A percentile compares a stretch with the other conserved stretches of the same genome.
Conservation (phyloP, 106 monocot species). For the Phalaenopsis equestris region DNA sequence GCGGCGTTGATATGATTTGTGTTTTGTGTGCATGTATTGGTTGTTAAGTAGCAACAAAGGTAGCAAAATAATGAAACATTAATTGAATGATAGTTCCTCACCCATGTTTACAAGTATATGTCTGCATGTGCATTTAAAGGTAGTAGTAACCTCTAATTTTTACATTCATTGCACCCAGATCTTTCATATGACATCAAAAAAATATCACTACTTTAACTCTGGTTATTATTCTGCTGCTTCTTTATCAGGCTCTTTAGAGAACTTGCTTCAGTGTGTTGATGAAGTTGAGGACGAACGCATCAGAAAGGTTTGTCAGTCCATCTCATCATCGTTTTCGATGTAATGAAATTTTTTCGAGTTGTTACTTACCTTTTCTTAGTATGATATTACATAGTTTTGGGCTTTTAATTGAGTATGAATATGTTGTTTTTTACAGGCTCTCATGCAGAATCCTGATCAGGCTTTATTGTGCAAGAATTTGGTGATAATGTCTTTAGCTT, state of each 20-base stretch:
- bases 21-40: too few species aligned
- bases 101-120: too few species aligned
- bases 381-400: not conserved
- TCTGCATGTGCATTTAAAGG: too few species aligned
- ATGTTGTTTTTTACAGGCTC: conserved; percentile 33
- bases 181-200: too few species aligned
- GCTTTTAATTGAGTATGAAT: not conserved
- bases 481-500: conserved; percentile 53
- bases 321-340: not conserved
- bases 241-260: conserved; percentile 73
- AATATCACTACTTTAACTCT: not conserved
- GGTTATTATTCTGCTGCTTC: not conserved
- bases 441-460: conserved; percentile 42
- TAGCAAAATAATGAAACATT: too few species aligned
- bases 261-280: conserved; percentile 68
- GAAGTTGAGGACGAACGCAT: conserved; percentile 78
- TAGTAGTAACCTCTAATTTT: too few species aligned
- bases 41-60: too few species aligned
- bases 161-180: too few species aligned
- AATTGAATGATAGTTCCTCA: too few species aligned
- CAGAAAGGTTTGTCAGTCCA: conserved; percentile 35
- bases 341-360: not conserved
- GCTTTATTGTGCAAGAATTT: conserved; percentile 74
- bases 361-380: not conserved
- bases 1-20: not conserved